Percentiles rank a stretch among this genome's conserved stretches.
phyloP scores from a whole-genome alignment of 106 monocot genomes.

The Dioscorea alata region DNA sequence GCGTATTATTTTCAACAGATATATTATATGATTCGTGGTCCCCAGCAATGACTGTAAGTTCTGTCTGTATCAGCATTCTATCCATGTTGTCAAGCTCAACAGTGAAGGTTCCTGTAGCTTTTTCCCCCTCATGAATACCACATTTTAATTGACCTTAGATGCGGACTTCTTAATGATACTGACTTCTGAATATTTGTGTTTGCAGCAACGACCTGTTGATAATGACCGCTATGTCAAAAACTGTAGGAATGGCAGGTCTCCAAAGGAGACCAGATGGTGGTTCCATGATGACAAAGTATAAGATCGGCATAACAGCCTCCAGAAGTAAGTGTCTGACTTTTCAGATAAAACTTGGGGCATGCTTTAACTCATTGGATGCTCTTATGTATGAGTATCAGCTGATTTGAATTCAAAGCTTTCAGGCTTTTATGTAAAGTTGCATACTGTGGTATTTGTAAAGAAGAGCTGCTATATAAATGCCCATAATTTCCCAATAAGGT shows the following conservation, averaged over 20 bases:
- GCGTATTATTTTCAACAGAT: conserved; percentile 26
- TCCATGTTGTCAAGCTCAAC: conserved; percentile 70
- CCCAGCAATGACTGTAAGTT: conserved; percentile 68
- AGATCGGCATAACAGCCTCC: not conserved
- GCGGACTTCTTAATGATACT: not conserved
- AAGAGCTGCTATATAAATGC: not conserved
- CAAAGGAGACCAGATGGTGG: conserved; percentile 49
- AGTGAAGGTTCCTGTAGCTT: conserved; percentile 19
- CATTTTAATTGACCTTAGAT: not conserved
- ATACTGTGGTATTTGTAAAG: conserved; percentile 7
- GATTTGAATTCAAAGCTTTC: too few relatives aligned
- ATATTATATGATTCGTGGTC: conserved; percentile 75
- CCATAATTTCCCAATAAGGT: not conserved
- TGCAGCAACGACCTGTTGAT: conserved; percentile 43
- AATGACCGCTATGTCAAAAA: conserved; percentile 41
- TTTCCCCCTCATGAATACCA: not conserved
- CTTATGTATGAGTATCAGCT: not conserved
- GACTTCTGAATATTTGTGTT: not conserved
- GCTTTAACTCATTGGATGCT: too few relatives aligned
- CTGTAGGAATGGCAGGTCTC: conserved; percentile 36
- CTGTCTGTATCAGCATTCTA: conserved; percentile 61
- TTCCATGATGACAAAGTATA: conserved; percentile 46
- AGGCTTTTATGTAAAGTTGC: not conserved
- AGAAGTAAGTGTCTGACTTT: too few relatives aligned
- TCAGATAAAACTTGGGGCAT: too few relatives aligned